phyloP scores from a whole-genome alignment of 345 rosid genomes.

The Eucalyptus erythrocorys region DNA sequence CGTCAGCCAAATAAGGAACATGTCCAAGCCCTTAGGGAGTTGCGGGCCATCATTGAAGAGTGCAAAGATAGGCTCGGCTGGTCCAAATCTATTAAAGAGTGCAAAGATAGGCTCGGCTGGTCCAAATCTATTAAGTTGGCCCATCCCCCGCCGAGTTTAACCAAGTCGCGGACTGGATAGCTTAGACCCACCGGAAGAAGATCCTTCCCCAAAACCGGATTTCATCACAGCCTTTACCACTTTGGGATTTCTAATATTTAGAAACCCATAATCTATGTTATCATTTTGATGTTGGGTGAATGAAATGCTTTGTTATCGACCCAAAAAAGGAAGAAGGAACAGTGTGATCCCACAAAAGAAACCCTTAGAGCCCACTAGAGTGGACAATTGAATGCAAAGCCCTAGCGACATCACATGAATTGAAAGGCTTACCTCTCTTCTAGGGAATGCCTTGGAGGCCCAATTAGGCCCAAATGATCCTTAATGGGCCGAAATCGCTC shows the following conservation, averaged over 20 bases:
- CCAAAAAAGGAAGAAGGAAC: no score
- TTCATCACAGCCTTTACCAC: neutral
- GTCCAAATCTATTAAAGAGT: neutral
- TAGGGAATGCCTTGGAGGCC: neutral
- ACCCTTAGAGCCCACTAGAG: neutral
- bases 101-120: no score
- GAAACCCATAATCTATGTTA: neutral
- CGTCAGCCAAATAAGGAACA: neutral
- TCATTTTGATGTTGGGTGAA: fast-evolving
- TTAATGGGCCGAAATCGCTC: neutral
- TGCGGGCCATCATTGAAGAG: neutral
- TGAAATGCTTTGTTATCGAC: neutral
- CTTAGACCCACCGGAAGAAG: neutral
- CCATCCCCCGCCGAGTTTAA: fast-evolving
- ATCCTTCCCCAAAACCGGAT: no score
- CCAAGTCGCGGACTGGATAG: fast-evolving
- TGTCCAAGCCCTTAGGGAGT: neutral
- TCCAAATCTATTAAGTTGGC: neutral
- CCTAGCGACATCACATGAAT: neutral
- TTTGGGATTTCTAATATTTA: neutral
- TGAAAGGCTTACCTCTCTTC: neutral
- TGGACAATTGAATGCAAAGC: neutral
- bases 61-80: neutral
- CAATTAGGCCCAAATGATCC: neutral
- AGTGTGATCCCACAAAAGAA: neutral